These are phyloP conservation scores for Talaromyces proteolyticus DNA, from an alignment of 495 filamentous ascomycete species.

Conservation along the genomic window DNA sequence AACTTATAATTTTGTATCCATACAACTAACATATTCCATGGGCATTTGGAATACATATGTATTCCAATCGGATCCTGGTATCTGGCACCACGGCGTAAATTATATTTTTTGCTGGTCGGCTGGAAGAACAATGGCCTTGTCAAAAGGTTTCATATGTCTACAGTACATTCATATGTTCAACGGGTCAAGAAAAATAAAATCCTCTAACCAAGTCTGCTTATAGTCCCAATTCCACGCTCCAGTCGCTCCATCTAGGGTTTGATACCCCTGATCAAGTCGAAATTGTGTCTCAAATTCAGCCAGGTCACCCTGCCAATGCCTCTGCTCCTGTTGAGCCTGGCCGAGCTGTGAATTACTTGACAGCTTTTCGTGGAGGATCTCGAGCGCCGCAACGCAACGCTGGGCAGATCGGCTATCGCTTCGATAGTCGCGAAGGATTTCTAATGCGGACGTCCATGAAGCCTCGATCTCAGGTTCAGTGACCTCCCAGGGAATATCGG, in stretches of 20 bases:
- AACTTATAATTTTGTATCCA: no score
- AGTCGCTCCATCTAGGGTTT: not conserved
- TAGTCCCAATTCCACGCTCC: not conserved
- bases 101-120: not conserved
- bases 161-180: not conserved
- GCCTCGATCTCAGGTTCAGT: slow-evolving; percentile 17
- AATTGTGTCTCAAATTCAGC: not conserved
- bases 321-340: not conserved
- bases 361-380: slow-evolving; percentile 27
- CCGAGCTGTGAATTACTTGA: not conserved
- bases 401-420: slow-evolving; percentile 28
- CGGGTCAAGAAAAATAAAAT: not conserved
- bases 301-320: not conserved
- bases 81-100: not conserved
- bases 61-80: not conserved
- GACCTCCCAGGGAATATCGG: slow-evolving; percentile 21
- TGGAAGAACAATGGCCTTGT: not conserved
- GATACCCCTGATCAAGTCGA: not conserved
- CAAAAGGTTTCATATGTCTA: not conserved
- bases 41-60: not conserved
- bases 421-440: slow-evolving; percentile 30
- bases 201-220: not conserved
- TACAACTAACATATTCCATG: no score
- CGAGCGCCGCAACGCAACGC: slow-evolving; percentile 31
- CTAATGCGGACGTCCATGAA: slow-evolving; percentile 28